These are phyloP conservation scores for Microdochium paspali DNA, from an alignment of 2,329 filamentous ascomycete genomes.

Conservation along the genomic window DNA sequence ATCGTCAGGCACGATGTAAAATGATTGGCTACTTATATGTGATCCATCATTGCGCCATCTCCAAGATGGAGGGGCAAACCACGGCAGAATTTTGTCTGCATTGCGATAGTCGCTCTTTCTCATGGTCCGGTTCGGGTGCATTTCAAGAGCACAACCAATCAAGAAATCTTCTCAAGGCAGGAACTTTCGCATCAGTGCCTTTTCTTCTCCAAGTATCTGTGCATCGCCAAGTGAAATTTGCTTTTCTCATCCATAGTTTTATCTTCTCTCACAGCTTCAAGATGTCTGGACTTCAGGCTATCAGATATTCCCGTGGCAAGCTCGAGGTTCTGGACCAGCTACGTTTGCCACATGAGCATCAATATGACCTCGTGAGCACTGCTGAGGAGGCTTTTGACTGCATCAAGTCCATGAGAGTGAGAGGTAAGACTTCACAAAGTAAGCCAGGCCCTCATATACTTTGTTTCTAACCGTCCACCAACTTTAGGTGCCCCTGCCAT, in stretches of 20 bases:
- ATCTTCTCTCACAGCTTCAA: not conserved
- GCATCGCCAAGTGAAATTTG: too few species aligned
- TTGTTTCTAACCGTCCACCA: not conserved
- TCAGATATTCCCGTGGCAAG: slow-evolving; percentile 63
- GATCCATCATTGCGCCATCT: slow-evolving; percentile 1
- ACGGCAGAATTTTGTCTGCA: slow-evolving; percentile 11
- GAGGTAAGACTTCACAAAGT: slow-evolving; percentile 45
- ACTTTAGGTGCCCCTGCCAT: slow-evolving; percentile 74
- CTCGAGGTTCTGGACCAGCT: slow-evolving; percentile 77
- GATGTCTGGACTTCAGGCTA: slow-evolving; percentile 62
- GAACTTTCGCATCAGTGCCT: too few species aligned
- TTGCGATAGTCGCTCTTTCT: not conserved
- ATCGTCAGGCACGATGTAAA: slow-evolving; percentile 1
- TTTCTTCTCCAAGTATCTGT: too few species aligned
- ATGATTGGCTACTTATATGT: slow-evolving; percentile 1
- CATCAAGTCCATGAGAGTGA: slow-evolving; percentile 70
- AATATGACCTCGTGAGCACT: slow-evolving; percentile 64
- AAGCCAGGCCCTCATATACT: slow-evolving; percentile 4
- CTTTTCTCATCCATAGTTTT: not conserved
- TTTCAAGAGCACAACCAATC: too few species aligned
- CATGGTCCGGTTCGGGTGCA: too few species aligned
- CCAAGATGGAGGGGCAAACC: slow-evolving; percentile 8
- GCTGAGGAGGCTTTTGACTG: slow-evolving; percentile 72
- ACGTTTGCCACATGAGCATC: slow-evolving; percentile 69
- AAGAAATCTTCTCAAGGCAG: not conserved